Evolutionary conservation across 106 monocot genomes (phyloP).

Genomic region (Phalaenopsis aphrodite): DNA sequence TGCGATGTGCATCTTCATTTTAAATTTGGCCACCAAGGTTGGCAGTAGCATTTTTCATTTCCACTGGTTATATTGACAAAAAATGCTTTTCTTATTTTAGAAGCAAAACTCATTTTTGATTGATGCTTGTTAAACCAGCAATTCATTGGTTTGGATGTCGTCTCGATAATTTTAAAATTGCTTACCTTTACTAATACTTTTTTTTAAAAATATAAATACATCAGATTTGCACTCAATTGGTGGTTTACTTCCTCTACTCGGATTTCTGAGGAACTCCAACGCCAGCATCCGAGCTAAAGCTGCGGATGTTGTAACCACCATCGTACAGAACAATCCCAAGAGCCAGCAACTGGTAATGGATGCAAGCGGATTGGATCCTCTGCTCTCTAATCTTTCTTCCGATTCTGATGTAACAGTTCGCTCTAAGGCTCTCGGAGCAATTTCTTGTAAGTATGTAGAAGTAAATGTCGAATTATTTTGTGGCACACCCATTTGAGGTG

Average conservation of each 20-base stretch:
- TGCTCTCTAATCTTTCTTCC: conserved; percentile 59
- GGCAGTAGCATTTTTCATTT: too few relatives aligned
- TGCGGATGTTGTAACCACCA: conserved; percentile 73
- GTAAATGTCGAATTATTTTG: neutral
- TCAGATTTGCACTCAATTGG: conserved; percentile 84
- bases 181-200: too few relatives aligned
- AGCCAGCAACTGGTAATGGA: conserved; percentile 90
- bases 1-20: too few relatives aligned
- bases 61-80: too few relatives aligned
- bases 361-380: conserved; percentile 72
- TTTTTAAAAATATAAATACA: neutral
- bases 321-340: conserved; percentile 89
- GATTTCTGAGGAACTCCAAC: conserved; percentile 67
- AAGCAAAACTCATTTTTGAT: too few relatives aligned
- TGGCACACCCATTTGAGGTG: too few relatives aligned
- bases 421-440: conserved; percentile 89
- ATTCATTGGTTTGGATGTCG: too few relatives aligned
- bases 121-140: too few relatives aligned
- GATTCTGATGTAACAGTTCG: conserved; percentile 70
- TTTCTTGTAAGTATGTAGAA: conserved; percentile 54
- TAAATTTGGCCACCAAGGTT: too few relatives aligned
- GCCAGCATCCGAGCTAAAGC: conserved; percentile 80
- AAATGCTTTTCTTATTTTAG: too few relatives aligned
- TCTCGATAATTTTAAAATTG: too few relatives aligned
- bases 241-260: conserved; percentile 70